Evolutionary conservation across 495 filamentous ascomycete genomes (phyloP).

Genomic region (Filosporella fistucella): DNA sequence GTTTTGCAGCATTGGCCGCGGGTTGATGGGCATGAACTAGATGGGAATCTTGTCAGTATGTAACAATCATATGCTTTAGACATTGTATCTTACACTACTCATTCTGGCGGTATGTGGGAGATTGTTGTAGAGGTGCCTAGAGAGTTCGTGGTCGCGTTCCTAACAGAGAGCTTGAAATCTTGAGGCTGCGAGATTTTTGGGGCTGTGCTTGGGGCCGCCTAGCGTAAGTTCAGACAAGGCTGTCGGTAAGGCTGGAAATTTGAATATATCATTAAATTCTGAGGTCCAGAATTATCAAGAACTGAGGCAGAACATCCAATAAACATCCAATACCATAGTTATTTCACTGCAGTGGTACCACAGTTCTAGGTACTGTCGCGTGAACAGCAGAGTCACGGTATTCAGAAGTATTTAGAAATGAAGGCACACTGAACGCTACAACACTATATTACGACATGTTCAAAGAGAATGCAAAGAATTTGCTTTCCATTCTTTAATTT

Average conservation of each 20-base stretch:
- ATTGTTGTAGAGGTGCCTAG: conserved; percentile 5
- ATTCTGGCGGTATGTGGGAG: conserved; percentile 10
- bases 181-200: conserved; percentile 17
- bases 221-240: conserved; percentile 13
- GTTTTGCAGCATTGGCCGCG: conserved; percentile 81
- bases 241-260: conserved; percentile 3
- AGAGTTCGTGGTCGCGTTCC: conserved; percentile 1
- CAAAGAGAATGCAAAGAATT: too few relatives aligned
- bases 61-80: not conserved
- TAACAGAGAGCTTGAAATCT: conserved; percentile 9
- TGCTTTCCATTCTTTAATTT: too few relatives aligned
- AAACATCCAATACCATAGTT: too few relatives aligned
- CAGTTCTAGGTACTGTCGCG: not conserved
- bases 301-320: conserved; percentile 1
- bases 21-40: conserved; percentile 83
- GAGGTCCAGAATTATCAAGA: too few relatives aligned
- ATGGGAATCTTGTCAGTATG: conserved; percentile 5
- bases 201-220: conserved; percentile 1
- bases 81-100: conserved; percentile 17
- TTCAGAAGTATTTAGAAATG: too few relatives aligned
- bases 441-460: too few relatives aligned
- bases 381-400: too few relatives aligned
- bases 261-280: too few relatives aligned
- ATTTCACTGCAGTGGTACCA: not conserved
- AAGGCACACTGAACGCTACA: too few relatives aligned